These are phyloP conservation scores for Usnea hakonensis DNA, from an alignment of 495 filamentous ascomycete species.

Conservation along the genomic window DNA sequence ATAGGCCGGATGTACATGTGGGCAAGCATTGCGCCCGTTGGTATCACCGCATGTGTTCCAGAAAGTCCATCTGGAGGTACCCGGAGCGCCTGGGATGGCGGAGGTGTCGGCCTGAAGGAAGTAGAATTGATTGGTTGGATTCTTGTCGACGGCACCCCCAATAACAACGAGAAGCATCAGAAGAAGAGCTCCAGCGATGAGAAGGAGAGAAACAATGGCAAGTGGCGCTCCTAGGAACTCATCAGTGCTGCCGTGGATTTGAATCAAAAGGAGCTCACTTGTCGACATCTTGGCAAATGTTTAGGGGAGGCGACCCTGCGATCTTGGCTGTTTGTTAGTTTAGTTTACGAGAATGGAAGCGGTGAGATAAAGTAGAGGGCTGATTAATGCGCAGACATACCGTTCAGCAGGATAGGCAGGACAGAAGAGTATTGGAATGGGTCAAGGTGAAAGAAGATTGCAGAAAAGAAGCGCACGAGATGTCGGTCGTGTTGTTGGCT, in stretches of 20 bases:
- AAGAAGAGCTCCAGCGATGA: conserved; percentile 65
- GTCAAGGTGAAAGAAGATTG: neutral
- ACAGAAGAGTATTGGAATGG: neutral
- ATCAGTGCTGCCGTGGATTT: conserved; percentile 7
- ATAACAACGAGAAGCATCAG: conserved; percentile 77
- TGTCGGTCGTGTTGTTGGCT: neutral
- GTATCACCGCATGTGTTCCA: conserved; percentile 62
- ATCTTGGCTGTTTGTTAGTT: neutral
- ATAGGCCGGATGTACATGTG: conserved; percentile 46
- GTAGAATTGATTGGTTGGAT: conserved; percentile 65
- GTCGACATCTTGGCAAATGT: conserved; percentile 14
- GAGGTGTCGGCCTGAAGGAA: conserved; percentile 71
- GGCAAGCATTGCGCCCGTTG: conserved; percentile 52
- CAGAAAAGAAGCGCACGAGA: conserved; percentile 3
- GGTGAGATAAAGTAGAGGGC: neutral
- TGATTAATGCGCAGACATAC: conserved; percentile 1
- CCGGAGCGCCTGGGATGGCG: conserved; percentile 57
- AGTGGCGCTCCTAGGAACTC: conserved; percentile 37
- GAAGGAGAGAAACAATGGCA: conserved; percentile 58
- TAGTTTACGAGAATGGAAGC: conserved; percentile 1
- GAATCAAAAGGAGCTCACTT: conserved; percentile 11
- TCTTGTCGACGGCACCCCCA: conserved; percentile 51
- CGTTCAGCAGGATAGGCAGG: conserved; percentile 1
- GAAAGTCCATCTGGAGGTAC: conserved; percentile 75
- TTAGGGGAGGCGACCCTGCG: conserved; percentile 6